These are phyloP conservation scores for Thielaviopsis ethacetica DNA, from an alignment of 2,329 filamentous ascomycete genomes.

Conservation along the genomic window DNA sequence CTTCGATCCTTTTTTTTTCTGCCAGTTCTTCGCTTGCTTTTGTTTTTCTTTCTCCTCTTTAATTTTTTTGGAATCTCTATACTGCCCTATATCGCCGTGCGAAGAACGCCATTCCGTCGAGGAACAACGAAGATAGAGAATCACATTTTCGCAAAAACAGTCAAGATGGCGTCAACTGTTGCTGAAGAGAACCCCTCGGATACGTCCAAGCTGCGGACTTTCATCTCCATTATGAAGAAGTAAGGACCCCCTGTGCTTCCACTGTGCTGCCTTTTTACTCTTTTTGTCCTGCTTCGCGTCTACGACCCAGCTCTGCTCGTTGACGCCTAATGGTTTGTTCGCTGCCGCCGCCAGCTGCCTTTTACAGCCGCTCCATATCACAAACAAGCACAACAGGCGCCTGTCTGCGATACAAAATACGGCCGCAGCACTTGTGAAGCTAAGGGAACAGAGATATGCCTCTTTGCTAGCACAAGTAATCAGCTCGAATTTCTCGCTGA, in stretches of 20 bases:
- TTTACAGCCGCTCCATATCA: not conserved
- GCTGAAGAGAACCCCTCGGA: conserved; percentile 10
- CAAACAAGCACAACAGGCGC: not conserved
- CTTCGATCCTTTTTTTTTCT: not conserved
- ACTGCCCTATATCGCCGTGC: not conserved
- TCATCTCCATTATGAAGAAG: conserved; percentile 11
- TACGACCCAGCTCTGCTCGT: not conserved
- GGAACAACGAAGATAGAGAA: not conserved
- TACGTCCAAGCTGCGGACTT: conserved; percentile 8
- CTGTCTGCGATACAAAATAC: not conserved
- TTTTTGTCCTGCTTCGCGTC: too few species aligned
- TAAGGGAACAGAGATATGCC: not conserved
- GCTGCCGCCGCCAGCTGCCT: not conserved
- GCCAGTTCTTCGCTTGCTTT: not conserved
- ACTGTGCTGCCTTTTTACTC: not conserved
- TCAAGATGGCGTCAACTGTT: conserved; percentile 7
- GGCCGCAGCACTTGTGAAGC: not conserved
- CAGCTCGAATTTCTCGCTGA: not conserved
- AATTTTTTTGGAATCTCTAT: not conserved
- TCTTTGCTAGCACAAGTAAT: not conserved
- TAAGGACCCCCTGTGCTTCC: conserved; percentile 3
- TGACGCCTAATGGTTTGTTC: not conserved
- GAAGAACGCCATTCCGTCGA: not conserved
- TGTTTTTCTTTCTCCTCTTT: not conserved
- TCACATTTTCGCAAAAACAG: not conserved